These are phyloP conservation scores for Saxispiralis lemnorum DNA, from an alignment of 495 filamentous ascomycete genomes.

Conservation along the genomic window DNA sequence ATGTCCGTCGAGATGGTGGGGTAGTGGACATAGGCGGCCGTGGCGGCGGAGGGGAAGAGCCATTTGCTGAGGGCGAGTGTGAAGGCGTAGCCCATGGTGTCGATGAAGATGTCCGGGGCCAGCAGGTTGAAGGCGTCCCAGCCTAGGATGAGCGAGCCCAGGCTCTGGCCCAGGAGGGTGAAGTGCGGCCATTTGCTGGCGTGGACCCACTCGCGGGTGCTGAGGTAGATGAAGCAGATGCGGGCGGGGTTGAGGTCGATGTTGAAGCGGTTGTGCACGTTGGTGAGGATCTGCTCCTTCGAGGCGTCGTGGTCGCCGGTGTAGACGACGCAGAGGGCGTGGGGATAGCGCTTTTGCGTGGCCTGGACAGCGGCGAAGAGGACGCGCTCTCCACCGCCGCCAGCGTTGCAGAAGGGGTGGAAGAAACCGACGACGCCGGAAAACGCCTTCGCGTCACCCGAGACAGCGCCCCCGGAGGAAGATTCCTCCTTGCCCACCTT, in stretches of 20 bases:
- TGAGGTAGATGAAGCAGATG: constrained; percentile 73
- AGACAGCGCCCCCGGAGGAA: constrained; percentile 27
- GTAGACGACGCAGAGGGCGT: constrained; percentile 76
- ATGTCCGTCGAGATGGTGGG: constrained; percentile 98
- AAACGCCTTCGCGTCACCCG: constrained; percentile 24
- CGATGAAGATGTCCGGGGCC: constrained; percentile 83
- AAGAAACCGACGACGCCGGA: constrained; percentile 84
- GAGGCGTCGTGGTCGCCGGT: constrained; percentile 81
- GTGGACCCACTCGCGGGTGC: constrained; percentile 68
- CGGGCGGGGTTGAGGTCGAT: constrained; percentile 73
- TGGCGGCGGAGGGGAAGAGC: constrained; percentile 67
- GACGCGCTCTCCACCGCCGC: constrained; percentile 87
- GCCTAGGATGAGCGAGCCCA: constrained; percentile 71
- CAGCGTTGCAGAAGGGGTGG: constrained; percentile 94
- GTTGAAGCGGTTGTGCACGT: constrained; percentile 78
- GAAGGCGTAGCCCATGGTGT: constrained; percentile 98
- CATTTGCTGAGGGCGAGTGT: constrained; percentile 62
- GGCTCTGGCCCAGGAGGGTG: constrained; percentile 81
- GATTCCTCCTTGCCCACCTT: constrained; percentile 41
- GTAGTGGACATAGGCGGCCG: constrained; percentile 90
- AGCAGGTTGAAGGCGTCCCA: constrained; percentile 86
- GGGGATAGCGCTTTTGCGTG: constrained; percentile 76
- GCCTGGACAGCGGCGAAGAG: constrained; percentile 90
- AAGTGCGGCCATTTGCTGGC: constrained; percentile 75
- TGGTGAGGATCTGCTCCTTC: constrained; percentile 58